phyloP scores from a whole-genome alignment of 225 moss, liverwort and hornwort genomes.

The Pseudoscleropodium purum region DNA sequence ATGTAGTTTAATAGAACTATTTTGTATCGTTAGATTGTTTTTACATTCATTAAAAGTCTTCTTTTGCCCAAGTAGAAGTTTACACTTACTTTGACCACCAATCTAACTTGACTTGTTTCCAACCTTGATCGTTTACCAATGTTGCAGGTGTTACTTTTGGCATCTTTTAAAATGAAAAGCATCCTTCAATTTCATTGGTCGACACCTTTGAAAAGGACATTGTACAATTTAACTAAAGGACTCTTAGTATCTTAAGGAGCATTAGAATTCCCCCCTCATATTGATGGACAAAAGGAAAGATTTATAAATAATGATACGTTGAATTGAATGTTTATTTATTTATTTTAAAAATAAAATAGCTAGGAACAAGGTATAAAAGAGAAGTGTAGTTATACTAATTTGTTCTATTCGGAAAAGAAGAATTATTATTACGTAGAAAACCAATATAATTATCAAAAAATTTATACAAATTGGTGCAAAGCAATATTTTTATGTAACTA shows the following conservation, averaged over 20 bases:
- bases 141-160: not conserved
- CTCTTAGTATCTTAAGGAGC: fast-evolving
- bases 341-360: not conserved
- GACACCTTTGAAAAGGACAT: fast-evolving
- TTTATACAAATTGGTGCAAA: not conserved
- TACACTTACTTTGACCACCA: not conserved
- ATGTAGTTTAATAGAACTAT: not conserved
- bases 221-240: not conserved
- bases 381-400: not conserved
- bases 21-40: not conserved
- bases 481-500: not conserved
- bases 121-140: not conserved
- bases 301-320: not conserved
- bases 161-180: not conserved
- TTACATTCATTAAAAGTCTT: no score
- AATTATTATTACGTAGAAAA: fast-evolving
- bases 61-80: not conserved
- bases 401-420: not conserved
- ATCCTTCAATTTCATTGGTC: not conserved
- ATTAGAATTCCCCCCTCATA: not conserved
- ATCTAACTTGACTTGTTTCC: not conserved
- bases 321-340: not conserved
- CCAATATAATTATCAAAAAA: not conserved
- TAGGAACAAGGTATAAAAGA: not conserved
- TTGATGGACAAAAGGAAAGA: fast-evolving